Percentiles rank a stretch among this genome's conserved stretches.
These are phyloP conservation scores for Microbotryum violaceum DNA, from an alignment of 1,284 basidiomycete species.

Conservation along the genomic window DNA sequence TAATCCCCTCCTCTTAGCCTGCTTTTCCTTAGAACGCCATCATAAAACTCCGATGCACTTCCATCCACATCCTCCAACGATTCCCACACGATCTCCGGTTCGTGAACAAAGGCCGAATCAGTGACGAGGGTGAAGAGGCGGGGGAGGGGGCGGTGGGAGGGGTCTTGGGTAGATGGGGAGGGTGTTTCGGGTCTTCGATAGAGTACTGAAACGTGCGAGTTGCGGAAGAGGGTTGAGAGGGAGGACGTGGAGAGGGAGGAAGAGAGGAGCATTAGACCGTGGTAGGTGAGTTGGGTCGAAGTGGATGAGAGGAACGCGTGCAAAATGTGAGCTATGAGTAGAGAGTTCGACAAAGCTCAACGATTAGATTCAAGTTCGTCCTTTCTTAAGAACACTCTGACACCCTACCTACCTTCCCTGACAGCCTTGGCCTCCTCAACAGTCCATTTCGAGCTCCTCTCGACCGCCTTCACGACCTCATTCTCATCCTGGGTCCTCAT, in stretches of 20 bases:
- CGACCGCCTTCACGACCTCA: conserved; percentile 17
- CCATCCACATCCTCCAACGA: conserved; percentile 79
- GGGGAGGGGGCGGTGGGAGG: conserved; percentile 32
- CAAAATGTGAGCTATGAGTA: conserved; percentile 54
- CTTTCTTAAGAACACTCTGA: not conserved
- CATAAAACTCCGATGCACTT: conserved; percentile 62
- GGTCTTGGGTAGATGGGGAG: conserved; percentile 22
- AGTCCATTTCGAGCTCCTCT: conserved; percentile 41
- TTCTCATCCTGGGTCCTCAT: conserved; percentile 8
- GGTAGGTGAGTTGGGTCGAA: conserved; percentile 75
- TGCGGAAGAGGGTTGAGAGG: conserved; percentile 62
- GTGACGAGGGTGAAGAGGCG: conserved; percentile 71
- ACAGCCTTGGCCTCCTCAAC: conserved; percentile 54
- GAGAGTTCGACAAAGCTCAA: not conserved
- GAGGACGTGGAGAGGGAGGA: conserved; percentile 40
- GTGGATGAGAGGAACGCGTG: conserved; percentile 63
- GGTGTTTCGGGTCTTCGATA: conserved; percentile 51
- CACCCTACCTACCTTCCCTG: conserved; percentile 53
- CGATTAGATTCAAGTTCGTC: conserved; percentile 5
- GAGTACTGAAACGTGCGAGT: conserved; percentile 77
- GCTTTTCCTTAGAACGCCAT: conserved; percentile 37
- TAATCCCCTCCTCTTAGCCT: conserved; percentile 13
- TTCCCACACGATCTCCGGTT: conserved; percentile 76
- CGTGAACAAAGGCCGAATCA: conserved; percentile 67
- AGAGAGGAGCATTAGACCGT: conserved; percentile 49